A percentile compares a stretch with the other conserved stretches of the same genome.
Conservation (phyloP, 169 alveolate species). For the Besnoitia besnoiti region DNA sequence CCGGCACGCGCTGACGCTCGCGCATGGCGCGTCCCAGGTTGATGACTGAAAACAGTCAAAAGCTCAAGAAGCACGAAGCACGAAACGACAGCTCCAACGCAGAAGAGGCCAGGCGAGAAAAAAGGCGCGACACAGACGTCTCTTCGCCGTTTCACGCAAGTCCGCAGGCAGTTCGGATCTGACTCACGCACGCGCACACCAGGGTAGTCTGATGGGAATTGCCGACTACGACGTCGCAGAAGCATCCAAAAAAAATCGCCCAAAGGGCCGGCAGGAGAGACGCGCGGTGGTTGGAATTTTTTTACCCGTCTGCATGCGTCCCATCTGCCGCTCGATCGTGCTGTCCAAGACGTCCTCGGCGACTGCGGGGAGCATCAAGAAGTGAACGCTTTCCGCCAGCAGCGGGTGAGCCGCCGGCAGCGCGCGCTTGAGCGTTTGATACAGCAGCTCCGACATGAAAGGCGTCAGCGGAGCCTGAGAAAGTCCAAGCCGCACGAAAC, state of each 20-base stretch:
- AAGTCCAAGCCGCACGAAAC: no score
- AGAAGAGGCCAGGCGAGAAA: no score
- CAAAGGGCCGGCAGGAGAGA: neutral
- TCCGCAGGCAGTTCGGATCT: neutral
- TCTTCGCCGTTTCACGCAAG: no score
- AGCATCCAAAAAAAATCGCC: neutral
- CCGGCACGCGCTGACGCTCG: conserved; percentile 38
- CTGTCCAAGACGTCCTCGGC: conserved; percentile 50
- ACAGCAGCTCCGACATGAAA: conserved; percentile 91
- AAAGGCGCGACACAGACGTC: no score
- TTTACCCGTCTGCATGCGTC: conserved; percentile 64
- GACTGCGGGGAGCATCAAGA: conserved; percentile 84
- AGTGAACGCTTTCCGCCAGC: conserved; percentile 86
- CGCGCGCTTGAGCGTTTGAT: conserved; percentile 90
- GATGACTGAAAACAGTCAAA: conserved; percentile 53
- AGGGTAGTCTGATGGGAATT: no score
- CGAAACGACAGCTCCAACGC: neutral
- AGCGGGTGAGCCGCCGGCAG: conserved; percentile 77
- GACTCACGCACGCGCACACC: conserved; percentile 1
- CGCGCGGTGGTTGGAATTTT: neutral
- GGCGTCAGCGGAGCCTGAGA: conserved; percentile 94
- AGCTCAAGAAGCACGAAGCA: no score
- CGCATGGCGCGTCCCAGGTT: conserved; percentile 49
- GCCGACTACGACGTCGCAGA: neutral
- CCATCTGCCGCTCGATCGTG: conserved; percentile 38